Base-by-base conservation (phyloP, 371 early-diverging fungal genomes). In the Mucor velutinosus region DNA sequence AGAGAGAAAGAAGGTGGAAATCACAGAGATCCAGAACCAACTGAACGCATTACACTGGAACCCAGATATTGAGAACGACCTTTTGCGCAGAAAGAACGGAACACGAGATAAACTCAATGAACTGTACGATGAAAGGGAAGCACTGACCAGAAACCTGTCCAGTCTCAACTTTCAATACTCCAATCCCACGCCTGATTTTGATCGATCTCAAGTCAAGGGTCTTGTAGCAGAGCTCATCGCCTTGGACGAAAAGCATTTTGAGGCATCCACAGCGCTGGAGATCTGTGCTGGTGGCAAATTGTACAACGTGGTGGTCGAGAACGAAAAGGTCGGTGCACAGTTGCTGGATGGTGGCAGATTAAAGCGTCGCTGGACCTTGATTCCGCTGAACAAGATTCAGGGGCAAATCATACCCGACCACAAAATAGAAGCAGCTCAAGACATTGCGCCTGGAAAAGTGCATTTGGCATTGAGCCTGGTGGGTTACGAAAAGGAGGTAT, bases 321-420 rank as follows among this genome's bases (percentile, higher is more conserved):
- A 94, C 73, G 99, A 99, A 68, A 84, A 86, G 5, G 88, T 96
- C 4, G 99, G 93, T 25, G 83, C 92, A 0, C 89, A 92, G 70
- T 76, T 99, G 25, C 79, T 99, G 23, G 89, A 96, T 58, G 80
- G 86, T 17, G 95, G 95, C 14, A 83, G 79, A 49, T 81, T 98
- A 7, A 86, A 88, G 53, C 91, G 89, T 53, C 89, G 97, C n/a
- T 93, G 95, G 35, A 98, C 97, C 6, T 86, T 99, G 32, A 97
- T 99, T 66, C 99, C 99, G 7, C 81, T 99, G 11, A 98, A 97
- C 88, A 97, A 97, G 75, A 98, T 99, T 51, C 78, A 82, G 27
- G 84, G 91, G 0, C 86, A 80, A 62, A 82, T 65, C 61, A 81
- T 91, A 12, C 81, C 89, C 8, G 87, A 91, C 14, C 14, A 61